Base-by-base conservation (phyloP, 805 yeast species). In the Wickerhamiella kurtzmanii region DNA sequence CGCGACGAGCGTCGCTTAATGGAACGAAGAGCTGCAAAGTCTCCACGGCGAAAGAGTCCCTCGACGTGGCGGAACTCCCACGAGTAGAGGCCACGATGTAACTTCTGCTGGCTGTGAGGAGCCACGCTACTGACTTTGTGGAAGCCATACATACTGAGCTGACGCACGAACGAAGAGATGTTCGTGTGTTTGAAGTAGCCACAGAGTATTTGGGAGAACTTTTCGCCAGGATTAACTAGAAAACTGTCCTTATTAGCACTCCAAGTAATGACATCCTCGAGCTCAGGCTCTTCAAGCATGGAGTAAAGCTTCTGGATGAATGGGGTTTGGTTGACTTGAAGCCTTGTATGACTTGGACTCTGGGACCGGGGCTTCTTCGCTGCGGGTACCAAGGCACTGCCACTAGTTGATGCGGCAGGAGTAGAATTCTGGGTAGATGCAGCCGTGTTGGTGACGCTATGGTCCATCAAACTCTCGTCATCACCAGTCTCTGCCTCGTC, bases 401-500 rank as follows among this genome's bases (percentile, higher is more conserved):
- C 32, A 25, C 32, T 25, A 25, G 9, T 25, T 6, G 32, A 25
- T 25, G 32, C 32, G 6, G 32, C 6, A 25, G 32, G 32, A 6
- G 32, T 25, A 6, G 32, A 25, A 11, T 6, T 6, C 32, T 25
- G 32, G 32, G 32, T 25, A 11, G 32, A 6, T 11, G 32, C 9
- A 25, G n/a, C n/a, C n/a, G n/a, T 80, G 3, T 80, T 77, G 4
- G 87, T 80, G 6, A 96, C n/a, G n/a, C n/a, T n/a, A n/a, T 6
- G 32, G 9, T 25, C 32, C 32, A 25, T 25, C 11, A 25, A 96
- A 2, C 87, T 76, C 2, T 94, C 94, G 62, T 88, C 82, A 59
- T 88, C 97, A 60, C 89, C 97, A 2, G 95, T 96, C 2, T 96
- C 97, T 1, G 95, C 95, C 0, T 95, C 86, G 21, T 75, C 69